A percentile compares a stretch with the other conserved stretches of the same genome.
These are phyloP conservation scores for Jaapia argillacea DNA, from an alignment of 768 basidiomycete genomes.

Conservation along the genomic window DNA sequence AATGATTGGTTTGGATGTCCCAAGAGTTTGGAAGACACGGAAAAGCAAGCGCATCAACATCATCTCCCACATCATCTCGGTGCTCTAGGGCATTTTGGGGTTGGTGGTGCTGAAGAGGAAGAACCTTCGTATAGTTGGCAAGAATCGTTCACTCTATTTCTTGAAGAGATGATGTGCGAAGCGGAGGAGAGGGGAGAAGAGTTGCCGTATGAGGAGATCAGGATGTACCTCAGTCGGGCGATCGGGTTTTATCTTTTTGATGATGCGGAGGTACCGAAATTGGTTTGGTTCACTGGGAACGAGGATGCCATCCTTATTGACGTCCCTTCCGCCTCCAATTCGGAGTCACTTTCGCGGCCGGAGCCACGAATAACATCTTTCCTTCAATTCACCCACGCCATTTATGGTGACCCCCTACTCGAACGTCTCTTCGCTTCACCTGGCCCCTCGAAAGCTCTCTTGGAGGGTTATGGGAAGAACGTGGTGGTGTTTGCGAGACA, in stretches of 20 bases:
- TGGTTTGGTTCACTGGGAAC: constrained; percentile 54
- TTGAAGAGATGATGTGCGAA: constrained; percentile 46
- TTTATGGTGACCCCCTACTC: constrained; percentile 73
- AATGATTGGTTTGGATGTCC: constrained; percentile 71
- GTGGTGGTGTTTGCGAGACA: constrained; percentile 53
- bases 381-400: constrained; percentile 33
- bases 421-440: constrained; percentile 58
- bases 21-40: not conserved
- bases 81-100: too few species aligned
- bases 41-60: too few species aligned
- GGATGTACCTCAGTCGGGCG: constrained; percentile 49
- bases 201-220: constrained; percentile 24
- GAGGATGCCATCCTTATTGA: constrained; percentile 49
- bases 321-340: constrained; percentile 13
- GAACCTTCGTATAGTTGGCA: constrained; percentile 57
- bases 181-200: constrained; percentile 21
- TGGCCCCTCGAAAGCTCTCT: constrained; percentile 38
- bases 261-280: constrained; percentile 61
- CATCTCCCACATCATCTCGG: too few species aligned
- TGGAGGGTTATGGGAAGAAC: constrained; percentile 52
- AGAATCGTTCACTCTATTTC: constrained; percentile 51
- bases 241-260: constrained; percentile 71
- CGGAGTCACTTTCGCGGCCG: constrained; percentile 5
- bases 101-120: constrained; percentile 11
- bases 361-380: constrained; percentile 30